Conservation (phyloP, 2,329 filamentous ascomycete species). For the Stachybotrys elegans region DNA sequence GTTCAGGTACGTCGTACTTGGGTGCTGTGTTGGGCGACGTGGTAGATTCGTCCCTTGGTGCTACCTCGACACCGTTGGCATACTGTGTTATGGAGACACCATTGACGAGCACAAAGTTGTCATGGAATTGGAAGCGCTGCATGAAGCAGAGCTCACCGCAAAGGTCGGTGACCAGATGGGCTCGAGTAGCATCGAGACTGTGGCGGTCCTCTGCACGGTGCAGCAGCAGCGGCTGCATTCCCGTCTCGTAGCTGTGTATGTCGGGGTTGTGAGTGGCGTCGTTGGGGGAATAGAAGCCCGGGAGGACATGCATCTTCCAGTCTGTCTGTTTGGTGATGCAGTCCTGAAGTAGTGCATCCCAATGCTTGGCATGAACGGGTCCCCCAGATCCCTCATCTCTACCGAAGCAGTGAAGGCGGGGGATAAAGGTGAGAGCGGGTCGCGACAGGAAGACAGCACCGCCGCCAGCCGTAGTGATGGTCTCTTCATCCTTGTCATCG, state of each 20-base stretch:
- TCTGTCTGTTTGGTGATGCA: slow-evolving; percentile 31
- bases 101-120: slow-evolving; percentile 43
- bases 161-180: slow-evolving; percentile 34
- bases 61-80: slow-evolving; percentile 27
- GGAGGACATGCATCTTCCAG: slow-evolving; percentile 34
- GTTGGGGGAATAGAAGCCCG: slow-evolving; percentile 35
- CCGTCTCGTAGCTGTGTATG: slow-evolving; percentile 31
- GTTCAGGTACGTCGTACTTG: slow-evolving; percentile 13
- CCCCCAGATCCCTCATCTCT: slow-evolving; percentile 6
- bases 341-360: slow-evolving; percentile 36
- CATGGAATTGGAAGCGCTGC: slow-evolving; percentile 39
- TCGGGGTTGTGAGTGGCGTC: slow-evolving; percentile 23
- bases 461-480: slow-evolving; percentile 36
- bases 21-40: slow-evolving; percentile 7
- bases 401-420: slow-evolving; percentile 32
- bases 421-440: slow-evolving; percentile 25
- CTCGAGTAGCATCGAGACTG: slow-evolving; percentile 32
- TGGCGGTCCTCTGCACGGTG: slow-evolving; percentile 34
- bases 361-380: slow-evolving; percentile 21
- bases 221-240: slow-evolving; percentile 34
- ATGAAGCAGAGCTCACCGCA: slow-evolving; percentile 43
- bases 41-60: slow-evolving; percentile 10
- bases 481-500: slow-evolving; percentile 26
- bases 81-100: slow-evolving; percentile 40
- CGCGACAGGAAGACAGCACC: slow-evolving; percentile 38